Evolutionary conservation across 1,284 basidiomycete species (phyloP).

Genomic region (Earliella scabrosa): DNA sequence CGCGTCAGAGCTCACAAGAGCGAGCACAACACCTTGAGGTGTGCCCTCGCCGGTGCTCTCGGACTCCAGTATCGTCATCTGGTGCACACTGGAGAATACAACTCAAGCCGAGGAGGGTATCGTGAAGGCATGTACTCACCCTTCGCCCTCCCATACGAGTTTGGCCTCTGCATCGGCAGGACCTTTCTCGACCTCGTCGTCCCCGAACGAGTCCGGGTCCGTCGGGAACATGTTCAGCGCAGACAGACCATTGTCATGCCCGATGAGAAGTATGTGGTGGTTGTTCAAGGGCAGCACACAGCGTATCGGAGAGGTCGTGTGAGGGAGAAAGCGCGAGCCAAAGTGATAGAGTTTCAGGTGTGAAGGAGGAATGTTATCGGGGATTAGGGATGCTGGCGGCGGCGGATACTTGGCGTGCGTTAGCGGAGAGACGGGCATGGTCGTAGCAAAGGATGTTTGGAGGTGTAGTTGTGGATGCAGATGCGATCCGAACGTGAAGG

Average conservation of each 20-base stretch:
- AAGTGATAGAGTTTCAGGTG: constrained; percentile 74
- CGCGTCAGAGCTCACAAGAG: constrained; percentile 69
- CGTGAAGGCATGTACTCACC: constrained; percentile 45
- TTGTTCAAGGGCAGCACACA: constrained; percentile 71
- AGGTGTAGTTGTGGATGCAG: constrained; percentile 42
- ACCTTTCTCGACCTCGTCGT: constrained; percentile 54
- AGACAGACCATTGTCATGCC: constrained; percentile 76
- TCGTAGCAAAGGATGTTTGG: constrained; percentile 45
- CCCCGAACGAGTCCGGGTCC: constrained; percentile 64
- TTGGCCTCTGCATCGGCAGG: constrained; percentile 70
- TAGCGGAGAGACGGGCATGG: constrained; percentile 34
- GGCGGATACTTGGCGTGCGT: constrained; percentile 37
- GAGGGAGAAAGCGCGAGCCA: constrained; percentile 83
- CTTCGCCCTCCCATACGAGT: constrained; percentile 76
- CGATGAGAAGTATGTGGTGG: constrained; percentile 68
- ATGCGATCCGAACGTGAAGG: constrained; percentile 13
- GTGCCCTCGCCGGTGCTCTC: constrained; percentile 62
- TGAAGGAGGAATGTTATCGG: constrained; percentile 56
- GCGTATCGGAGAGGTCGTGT: constrained; percentile 70
- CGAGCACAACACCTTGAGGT: constrained; percentile 75
- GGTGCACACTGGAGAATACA: constrained; percentile 57
- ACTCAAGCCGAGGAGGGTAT: constrained; percentile 11
- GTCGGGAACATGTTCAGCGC: constrained; percentile 80
- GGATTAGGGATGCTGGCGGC: constrained; percentile 50
- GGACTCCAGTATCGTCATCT: constrained; percentile 74